Base-by-base conservation (phyloP, 2,329 filamentous ascomycete species). In the Hymenoscyphus fructigenus region DNA sequence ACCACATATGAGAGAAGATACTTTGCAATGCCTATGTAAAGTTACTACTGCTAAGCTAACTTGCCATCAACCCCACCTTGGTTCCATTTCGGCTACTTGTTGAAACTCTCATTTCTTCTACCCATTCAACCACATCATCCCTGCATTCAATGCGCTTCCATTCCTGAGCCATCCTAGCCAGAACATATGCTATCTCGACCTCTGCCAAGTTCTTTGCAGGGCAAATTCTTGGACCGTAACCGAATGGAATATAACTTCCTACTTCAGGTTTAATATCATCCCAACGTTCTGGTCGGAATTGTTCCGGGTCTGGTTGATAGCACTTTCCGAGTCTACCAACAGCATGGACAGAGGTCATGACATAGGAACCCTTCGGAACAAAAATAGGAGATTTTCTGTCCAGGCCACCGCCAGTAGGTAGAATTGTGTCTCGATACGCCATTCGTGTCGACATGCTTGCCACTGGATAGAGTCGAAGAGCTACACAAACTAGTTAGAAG, bases 381-480 rank as follows among this genome's bases (percentile, higher is more conserved):
- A 74, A 71, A 2, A 76, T 64, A 0, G 74, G 72, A 1, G 64
- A 62, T 29, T 63, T 65, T 4, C 71, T 67, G 61, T 72, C 68
- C 1, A 65, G 66, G 0, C 75, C 76, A 2, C 76, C 75, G 9
- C 74, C 76, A 0, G 59, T 34, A 1, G 75, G 76, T 3, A 77
- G 64, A 2, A 69, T 69, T 2, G 72, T 75, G 60, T 85, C 83
- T 57, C 75, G 74, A 15, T 77, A 74, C 3, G 83, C 82, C 29
- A 74, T 69, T 60, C 84, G 81, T 14, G 75, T 75, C 72, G 86
- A 86, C 38, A 79, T 69, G 2, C 83, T 82, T 12, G 85, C 82
- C 7, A 82, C 77, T 5, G 84, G 82, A 68, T 84, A 79, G 1
- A 83, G 69, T 17, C 83, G 82, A 2, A 86, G 79, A 9, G 82